Conservation (phyloP, 192 early-diverging fungal species). For the Backusella luteola region DNA sequence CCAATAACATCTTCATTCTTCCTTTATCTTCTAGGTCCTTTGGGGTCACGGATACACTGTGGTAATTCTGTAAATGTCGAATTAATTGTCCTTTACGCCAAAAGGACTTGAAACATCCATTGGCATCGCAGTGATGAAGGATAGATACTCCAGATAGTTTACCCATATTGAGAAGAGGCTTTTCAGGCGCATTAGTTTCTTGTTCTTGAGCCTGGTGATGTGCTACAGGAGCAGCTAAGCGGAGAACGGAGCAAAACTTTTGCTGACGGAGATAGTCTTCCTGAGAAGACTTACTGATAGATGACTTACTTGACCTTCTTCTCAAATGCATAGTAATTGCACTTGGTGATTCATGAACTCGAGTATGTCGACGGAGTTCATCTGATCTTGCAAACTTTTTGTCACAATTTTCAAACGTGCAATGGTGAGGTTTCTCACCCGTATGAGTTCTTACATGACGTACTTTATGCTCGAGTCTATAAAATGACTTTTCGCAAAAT, state of each 20-base stretch:
- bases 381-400: slow-evolving; percentile 82
- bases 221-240: slow-evolving; percentile 15
- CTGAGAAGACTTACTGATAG: slow-evolving; percentile 21
- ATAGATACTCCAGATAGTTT: slow-evolving; percentile 5
- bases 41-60: slow-evolving; percentile 7
- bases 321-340: slow-evolving; percentile 29
- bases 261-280: slow-evolving; percentile 27
- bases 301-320: slow-evolving; percentile 7
- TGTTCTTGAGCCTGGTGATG: background rate
- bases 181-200: background rate
- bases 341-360: slow-evolving; percentile 36
- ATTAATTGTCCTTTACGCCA: slow-evolving; percentile 30
- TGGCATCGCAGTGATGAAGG: slow-evolving; percentile 26
- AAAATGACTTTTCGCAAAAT: slow-evolving; percentile 68
- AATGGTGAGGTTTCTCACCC: slow-evolving; percentile 77
- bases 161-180: background rate
- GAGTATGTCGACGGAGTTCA: slow-evolving; percentile 54
- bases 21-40: slow-evolving; percentile 11
- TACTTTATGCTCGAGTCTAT: slow-evolving; percentile 77
- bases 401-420: slow-evolving; percentile 64
- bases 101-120: slow-evolving; percentile 32
- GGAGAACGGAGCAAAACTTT: slow-evolving; percentile 27
- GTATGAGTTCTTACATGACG: slow-evolving; percentile 86
- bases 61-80: slow-evolving; percentile 34
- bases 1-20: background rate